These are phyloP conservation scores for Globisporangium spiculum DNA, from an alignment of 352 stramenopile genomes.

Conservation along the genomic window DNA sequence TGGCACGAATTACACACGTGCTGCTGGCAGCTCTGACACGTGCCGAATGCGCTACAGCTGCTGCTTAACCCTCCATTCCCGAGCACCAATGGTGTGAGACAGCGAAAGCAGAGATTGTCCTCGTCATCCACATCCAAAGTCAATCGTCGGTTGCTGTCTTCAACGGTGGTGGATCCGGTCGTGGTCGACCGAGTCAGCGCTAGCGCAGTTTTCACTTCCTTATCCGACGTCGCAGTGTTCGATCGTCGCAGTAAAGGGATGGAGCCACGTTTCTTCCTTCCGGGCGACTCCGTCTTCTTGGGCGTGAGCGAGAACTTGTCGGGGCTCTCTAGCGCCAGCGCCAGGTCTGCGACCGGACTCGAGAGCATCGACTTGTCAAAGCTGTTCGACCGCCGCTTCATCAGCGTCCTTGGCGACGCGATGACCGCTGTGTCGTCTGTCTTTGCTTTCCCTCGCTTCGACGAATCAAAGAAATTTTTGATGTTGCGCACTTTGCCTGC, in stretches of 20 bases:
- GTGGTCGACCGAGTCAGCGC: conserved; percentile 15
- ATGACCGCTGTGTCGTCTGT: conserved; percentile 27
- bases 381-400: conserved; percentile 42
- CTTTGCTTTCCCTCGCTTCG: conserved; percentile 22
- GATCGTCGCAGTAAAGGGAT: conserved; percentile 22
- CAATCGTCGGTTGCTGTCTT: conserved; percentile 7
- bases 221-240: conserved; percentile 9
- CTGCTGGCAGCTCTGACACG: conserved; percentile 63
- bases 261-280: conserved; percentile 13
- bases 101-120: conserved; percentile 64
- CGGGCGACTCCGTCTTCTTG: conserved; percentile 8
- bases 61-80: background rate
- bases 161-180: conserved; percentile 8
- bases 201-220: conserved; percentile 17
- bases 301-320: conserved; percentile 6
- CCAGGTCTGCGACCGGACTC: conserved; percentile 27
- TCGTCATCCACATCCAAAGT: conserved; percentile 42
- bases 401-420: conserved; percentile 20
- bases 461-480: conserved; percentile 31
- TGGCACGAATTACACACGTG: conserved; percentile 57
- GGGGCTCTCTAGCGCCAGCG: conserved; percentile 16
- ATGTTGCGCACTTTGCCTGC: conserved; percentile 36
- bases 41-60: background rate
- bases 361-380: conserved; percentile 36
- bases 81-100: conserved; percentile 33